Evolutionary conservation across 345 rosid genomes (phyloP), one percentile per base, ranked within the genome.

Genomic region (Aquilaria sinensis): DNA sequence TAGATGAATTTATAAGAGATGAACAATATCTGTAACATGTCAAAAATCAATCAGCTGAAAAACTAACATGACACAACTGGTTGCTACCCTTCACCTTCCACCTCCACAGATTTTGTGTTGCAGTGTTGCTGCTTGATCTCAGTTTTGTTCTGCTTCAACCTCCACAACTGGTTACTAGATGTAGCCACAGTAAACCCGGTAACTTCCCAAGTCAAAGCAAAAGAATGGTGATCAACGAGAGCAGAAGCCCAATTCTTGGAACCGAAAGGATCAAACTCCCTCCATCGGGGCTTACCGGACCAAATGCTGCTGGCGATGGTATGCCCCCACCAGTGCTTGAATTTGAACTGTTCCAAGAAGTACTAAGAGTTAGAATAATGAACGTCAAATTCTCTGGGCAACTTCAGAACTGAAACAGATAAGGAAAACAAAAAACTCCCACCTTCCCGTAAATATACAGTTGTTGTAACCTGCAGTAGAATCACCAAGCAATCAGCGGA

Each of bases 371-470:
- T 51, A 10, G 4, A 23, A 56, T 37, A 15, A 66, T 14, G 47
- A 16, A 6, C 37, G 57, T 61, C 31, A 46, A 64, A 29, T 14
- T 23, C 65, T 13, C 46, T 31, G 0, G 48, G 49, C 0, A 23
- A 23, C 23, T 23, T 23, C 23, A 23, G 23, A 15, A 64, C 12
- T 29, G 58, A 29, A 58, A 65, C 10, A 31, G 47, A 12, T 33
- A 64, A 7, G 7, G 49, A 9, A 37, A 2, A 9, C 43, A 37
- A 37, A 37, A 4, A 37, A 63, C 61, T 46, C 76, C 80, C 74
- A 92, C 98, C 98, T 92, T 79, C 98, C 96, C 0, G 90, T 72
- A 69, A 77, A 92, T 33, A 61, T 62, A 64, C 98, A 92, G 58
- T 87, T 71, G 61, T 82, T 84, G 71, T 81, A 60, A 78, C 98